Conservation (phyloP, 345 rosid species). For the Linum trigynum region DNA sequence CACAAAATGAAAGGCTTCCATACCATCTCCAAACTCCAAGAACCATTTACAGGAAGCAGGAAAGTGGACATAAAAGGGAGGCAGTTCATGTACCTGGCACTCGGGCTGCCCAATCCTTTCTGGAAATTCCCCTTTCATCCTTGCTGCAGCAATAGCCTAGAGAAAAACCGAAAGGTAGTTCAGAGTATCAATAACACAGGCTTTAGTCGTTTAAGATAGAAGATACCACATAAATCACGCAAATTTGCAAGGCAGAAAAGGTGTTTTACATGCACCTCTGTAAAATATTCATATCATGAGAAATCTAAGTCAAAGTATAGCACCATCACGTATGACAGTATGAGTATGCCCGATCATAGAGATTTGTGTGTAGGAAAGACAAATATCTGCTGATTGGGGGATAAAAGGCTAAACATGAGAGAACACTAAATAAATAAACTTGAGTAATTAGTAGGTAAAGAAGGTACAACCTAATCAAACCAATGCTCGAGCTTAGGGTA, state of each 20-base stretch:
- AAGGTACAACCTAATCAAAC: not conserved
- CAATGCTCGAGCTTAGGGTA: not conserved
- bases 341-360: not conserved
- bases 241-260: no score
- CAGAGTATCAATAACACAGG: not conserved
- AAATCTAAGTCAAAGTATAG: not conserved
- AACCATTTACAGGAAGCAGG: not conserved
- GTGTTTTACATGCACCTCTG: not conserved
- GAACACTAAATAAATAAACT: not conserved
- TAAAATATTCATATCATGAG: not conserved
- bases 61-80: no score
- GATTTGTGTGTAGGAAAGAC: not conserved
- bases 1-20: not conserved
- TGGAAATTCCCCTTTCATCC: constrained; percentile 93
- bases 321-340: not conserved
- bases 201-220: no score
- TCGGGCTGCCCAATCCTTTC: constrained; percentile 93
- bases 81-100: constrained; percentile 58
- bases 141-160: constrained; percentile 88
- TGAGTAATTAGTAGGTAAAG: not conserved
- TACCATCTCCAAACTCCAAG: no score
- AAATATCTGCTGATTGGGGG: not conserved
- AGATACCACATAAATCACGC: not conserved
- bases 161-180: constrained; percentile 18
- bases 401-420: not conserved